Conservation (phyloP, 306 rosid genomes). For the Leucaena leucocephala region DNA sequence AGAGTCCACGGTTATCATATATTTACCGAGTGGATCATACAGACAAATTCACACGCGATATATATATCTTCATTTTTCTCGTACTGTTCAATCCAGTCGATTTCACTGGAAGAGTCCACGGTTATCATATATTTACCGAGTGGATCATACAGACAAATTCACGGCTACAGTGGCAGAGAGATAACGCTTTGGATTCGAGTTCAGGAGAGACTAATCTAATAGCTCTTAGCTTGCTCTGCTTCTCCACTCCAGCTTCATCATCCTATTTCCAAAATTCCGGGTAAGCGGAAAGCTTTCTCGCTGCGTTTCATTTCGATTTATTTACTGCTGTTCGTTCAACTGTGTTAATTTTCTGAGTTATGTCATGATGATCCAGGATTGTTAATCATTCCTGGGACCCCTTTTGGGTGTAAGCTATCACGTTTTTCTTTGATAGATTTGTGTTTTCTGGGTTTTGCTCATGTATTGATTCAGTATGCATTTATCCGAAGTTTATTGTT, state of each 20-base stretch:
- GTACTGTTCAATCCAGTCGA: background rate
- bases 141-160: background rate
- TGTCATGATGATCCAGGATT: background rate
- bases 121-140: background rate
- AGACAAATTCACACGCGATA: background rate
- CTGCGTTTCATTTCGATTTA: background rate
- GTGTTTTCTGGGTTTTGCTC: background rate
- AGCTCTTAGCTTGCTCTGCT: background rate
- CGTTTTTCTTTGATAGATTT: background rate
- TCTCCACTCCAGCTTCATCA: background rate
- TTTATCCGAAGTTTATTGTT: background rate
- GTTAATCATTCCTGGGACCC: background rate
- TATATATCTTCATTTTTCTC: background rate
- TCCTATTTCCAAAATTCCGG: background rate
- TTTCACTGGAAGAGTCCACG: background rate
- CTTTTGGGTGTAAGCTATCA: background rate
- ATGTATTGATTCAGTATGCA: background rate
- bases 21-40: background rate
- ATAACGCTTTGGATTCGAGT: conserved; percentile 16
- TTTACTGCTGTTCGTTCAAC: background rate
- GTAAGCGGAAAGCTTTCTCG: background rate
- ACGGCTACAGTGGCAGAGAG: background rate
- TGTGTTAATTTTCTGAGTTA: background rate
- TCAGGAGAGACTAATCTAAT: background rate
- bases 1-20: background rate